Conservation (phyloP, 2,329 filamentous ascomycete species). For the Penicillium sp. region DNA sequence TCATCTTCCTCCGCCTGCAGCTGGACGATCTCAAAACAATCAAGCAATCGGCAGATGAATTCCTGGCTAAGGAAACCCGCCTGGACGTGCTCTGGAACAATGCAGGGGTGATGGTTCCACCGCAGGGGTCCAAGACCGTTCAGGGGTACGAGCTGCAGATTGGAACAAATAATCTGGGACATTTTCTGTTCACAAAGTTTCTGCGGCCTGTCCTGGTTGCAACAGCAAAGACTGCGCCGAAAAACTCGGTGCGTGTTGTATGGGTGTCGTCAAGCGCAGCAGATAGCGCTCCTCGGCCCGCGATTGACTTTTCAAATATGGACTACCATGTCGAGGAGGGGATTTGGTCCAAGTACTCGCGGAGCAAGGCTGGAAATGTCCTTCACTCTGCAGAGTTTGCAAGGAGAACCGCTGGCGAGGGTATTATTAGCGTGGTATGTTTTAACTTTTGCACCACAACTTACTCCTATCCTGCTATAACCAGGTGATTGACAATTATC, state of each 20-base stretch:
- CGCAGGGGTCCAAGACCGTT: constrained; percentile 35
- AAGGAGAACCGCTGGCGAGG: constrained; percentile 16
- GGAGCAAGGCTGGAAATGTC: constrained; percentile 31
- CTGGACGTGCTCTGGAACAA: constrained; percentile 49
- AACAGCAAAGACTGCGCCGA: constrained; percentile 33
- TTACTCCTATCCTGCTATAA: too few species aligned
- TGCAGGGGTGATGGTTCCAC: constrained; percentile 44
- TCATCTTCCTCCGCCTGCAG: background rate
- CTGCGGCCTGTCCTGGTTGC: constrained; percentile 39
- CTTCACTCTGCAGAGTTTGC: constrained; percentile 24
- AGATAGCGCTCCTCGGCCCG: constrained; percentile 25
- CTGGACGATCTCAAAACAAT: constrained; percentile 43
- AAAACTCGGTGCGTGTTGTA: constrained; percentile 37
- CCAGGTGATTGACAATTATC: background rate
- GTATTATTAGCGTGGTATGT: constrained; percentile 26
- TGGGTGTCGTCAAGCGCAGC: constrained; percentile 40
- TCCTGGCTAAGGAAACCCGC: constrained; percentile 39
- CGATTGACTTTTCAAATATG: constrained; percentile 27
- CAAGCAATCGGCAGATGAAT: constrained; percentile 43
- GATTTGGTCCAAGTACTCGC: constrained; percentile 22
- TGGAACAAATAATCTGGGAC: constrained; percentile 44
- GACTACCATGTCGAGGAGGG: constrained; percentile 23
- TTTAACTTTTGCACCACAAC: too few species aligned
- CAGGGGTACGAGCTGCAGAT: constrained; percentile 44
- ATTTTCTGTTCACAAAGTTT: constrained; percentile 24